phyloP scores from a whole-genome alignment of 768 basidiomycete species.

The Calocybe indica region DNA sequence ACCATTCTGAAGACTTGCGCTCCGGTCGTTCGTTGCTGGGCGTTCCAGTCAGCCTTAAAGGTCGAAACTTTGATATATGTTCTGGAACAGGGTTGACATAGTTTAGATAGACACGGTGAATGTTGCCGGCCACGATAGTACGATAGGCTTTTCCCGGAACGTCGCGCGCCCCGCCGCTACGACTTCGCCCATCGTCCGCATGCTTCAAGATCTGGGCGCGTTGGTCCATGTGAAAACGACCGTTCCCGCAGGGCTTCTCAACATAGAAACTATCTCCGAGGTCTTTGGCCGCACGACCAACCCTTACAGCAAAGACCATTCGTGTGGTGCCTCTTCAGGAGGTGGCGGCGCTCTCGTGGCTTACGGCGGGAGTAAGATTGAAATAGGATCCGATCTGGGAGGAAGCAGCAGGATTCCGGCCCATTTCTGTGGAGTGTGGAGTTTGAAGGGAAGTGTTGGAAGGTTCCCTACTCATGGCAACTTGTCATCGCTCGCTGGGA shows the following conservation, averaged over 20 bases:
- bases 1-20: slow-evolving; percentile 22
- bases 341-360: slow-evolving; percentile 68
- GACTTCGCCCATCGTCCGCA: slow-evolving; percentile 49
- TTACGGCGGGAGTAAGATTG: slow-evolving; percentile 57
- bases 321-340: slow-evolving; percentile 61
- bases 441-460: slow-evolving; percentile 53
- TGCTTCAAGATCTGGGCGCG: slow-evolving; percentile 59
- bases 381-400: slow-evolving; percentile 69
- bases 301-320: slow-evolving; percentile 48
- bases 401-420: slow-evolving; percentile 72
- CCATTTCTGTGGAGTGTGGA: slow-evolving; percentile 67
- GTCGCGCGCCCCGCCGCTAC: slow-evolving; percentile 34
- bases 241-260: slow-evolving; percentile 48
- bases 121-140: slow-evolving; percentile 54
- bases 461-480: slow-evolving; percentile 52
- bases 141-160: slow-evolving; percentile 53
- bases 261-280: slow-evolving; percentile 53
- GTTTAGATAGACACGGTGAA: slow-evolving; percentile 32
- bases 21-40: slow-evolving; percentile 51
- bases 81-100: slow-evolving; percentile 6
- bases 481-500: slow-evolving; percentile 39
- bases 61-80: slow-evolving; percentile 22
- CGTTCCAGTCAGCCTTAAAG: slow-evolving; percentile 67
- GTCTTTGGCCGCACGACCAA: slow-evolving; percentile 60
- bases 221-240: slow-evolving; percentile 61